A percentile compares a stretch with the other conserved stretches of the same genome.
These are phyloP conservation scores for Rhizopus delemar DNA, from an alignment of 371 early-diverging fungal genomes.

Conservation along the genomic window DNA sequence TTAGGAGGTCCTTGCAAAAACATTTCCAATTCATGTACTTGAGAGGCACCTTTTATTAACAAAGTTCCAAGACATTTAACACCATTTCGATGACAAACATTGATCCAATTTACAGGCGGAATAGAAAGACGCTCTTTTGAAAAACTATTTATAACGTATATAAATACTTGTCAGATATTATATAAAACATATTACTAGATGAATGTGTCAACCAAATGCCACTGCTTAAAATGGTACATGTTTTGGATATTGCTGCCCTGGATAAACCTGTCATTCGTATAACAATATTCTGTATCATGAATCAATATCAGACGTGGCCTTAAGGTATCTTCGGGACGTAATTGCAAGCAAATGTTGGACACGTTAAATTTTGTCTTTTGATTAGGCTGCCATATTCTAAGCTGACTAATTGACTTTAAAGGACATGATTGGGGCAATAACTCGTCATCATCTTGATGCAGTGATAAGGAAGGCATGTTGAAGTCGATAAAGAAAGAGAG, in stretches of 20 bases:
- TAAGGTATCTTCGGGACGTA: neutral
- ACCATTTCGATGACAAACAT: constrained; percentile 65
- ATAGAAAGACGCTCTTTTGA: constrained; percentile 61
- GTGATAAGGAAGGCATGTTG: too few relatives aligned
- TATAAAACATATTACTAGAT: constrained; percentile 41
- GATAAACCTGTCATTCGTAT: constrained; percentile 50
- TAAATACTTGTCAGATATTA: neutral
- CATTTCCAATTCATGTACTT: constrained; percentile 45
- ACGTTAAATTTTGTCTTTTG: constrained; percentile 7
- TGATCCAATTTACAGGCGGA: constrained; percentile 66
- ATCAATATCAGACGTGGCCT: constrained; percentile 16
- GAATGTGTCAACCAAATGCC: constrained; percentile 63
- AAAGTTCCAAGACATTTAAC: constrained; percentile 57
- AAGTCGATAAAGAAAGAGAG: too few relatives aligned
- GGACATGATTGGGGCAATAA: too few relatives aligned
- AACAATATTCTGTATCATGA: constrained; percentile 72
- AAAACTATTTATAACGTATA: constrained; percentile 35
- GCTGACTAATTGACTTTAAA: too few relatives aligned
- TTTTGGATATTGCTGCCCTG: constrained; percentile 54
- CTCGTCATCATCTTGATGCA: too few relatives aligned
- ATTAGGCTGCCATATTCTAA: too few relatives aligned
- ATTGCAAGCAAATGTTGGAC: constrained; percentile 13
- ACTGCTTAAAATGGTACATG: constrained; percentile 53
- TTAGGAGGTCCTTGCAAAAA: constrained; percentile 41
- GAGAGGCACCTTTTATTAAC: constrained; percentile 47